phyloP scores from a whole-genome alignment of 345 rosid genomes.

The Lepidium didymum region DNA sequence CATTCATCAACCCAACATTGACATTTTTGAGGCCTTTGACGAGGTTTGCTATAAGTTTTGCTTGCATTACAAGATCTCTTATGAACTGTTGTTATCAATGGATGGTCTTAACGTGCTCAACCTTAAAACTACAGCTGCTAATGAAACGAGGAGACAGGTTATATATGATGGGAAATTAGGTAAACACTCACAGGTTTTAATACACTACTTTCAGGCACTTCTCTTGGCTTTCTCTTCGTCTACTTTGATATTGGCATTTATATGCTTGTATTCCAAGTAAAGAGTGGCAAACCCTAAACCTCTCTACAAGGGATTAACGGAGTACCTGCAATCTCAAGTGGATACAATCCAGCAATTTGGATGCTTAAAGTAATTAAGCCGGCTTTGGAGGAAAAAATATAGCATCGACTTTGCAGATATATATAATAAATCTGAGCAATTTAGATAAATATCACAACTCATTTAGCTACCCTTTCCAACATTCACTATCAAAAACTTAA shows the following conservation, averaged over 20 bases:
- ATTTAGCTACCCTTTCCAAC: not conserved
- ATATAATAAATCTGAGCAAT: constrained; percentile 51
- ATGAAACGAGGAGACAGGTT: constrained; percentile 88
- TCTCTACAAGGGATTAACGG: constrained; percentile 46
- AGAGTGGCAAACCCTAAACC: not conserved
- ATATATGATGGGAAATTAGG: constrained; percentile 88
- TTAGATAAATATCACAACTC: constrained; percentile 37
- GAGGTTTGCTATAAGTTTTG: constrained; percentile 46
- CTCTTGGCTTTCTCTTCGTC: not conserved
- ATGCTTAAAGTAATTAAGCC: constrained; percentile 85
- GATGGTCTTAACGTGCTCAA: not conserved
- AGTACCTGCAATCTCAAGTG: constrained; percentile 50
- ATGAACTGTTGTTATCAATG: not conserved
- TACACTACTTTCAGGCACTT: constrained; percentile 79
- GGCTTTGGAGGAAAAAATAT: constrained; percentile 48
- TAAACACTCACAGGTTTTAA: constrained; percentile 46
- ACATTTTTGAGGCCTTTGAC: constrained; percentile 88
- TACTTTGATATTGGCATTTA: not conserved
- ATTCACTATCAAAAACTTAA: not conserved
- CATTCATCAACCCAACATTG: constrained; percentile 92
- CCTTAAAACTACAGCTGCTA: constrained; percentile 49
- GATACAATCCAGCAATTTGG: constrained; percentile 95
- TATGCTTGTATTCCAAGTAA: not conserved
- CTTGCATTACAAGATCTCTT: not conserved
- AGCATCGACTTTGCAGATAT: constrained; percentile 67